Conservation (phyloP, 257 asterid species). For the Plectranthus barbatus region DNA sequence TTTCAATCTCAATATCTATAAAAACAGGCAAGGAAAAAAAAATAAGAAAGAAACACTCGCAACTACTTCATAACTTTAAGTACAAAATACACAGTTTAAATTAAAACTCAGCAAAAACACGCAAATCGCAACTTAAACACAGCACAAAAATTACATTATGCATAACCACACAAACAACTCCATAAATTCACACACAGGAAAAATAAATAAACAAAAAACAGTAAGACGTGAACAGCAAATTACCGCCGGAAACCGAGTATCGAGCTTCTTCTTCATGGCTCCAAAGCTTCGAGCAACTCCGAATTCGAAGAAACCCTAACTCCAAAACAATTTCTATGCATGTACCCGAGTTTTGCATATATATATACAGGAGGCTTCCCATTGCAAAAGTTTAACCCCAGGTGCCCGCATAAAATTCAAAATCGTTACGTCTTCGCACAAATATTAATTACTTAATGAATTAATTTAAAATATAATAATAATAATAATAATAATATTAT, state of each 20-base stretch:
- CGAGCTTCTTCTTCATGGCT: slow-evolving; percentile 74
- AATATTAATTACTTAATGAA: neutral
- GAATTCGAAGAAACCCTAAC: slow-evolving; percentile 28
- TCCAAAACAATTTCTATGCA: neutral
- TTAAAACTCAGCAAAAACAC: neutral
- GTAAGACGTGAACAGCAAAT: slow-evolving; percentile 3
- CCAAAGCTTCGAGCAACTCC: slow-evolving; percentile 3
- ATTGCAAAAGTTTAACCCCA: slow-evolving; percentile 15
- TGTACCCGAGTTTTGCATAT: neutral
- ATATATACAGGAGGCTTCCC: slow-evolving; percentile 10
- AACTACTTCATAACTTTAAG: neutral
- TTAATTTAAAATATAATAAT: too few relatives aligned
- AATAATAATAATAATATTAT: too few relatives aligned
- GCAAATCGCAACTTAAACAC: neutral
- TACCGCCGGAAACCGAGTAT: slow-evolving; percentile 81
- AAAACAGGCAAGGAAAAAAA: neutral
- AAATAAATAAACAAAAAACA: neutral
- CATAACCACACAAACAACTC: neutral
- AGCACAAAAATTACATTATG: neutral
- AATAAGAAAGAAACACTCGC: neutral
- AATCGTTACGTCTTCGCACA: slow-evolving; percentile 20
- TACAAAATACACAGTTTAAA: neutral
- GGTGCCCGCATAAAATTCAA: slow-evolving; percentile 22
- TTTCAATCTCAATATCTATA: neutral
- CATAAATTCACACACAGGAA: neutral